These are phyloP conservation scores for Fusarium torulosum DNA, from an alignment of 2,329 filamentous ascomycete genomes.

Conservation along the genomic window DNA sequence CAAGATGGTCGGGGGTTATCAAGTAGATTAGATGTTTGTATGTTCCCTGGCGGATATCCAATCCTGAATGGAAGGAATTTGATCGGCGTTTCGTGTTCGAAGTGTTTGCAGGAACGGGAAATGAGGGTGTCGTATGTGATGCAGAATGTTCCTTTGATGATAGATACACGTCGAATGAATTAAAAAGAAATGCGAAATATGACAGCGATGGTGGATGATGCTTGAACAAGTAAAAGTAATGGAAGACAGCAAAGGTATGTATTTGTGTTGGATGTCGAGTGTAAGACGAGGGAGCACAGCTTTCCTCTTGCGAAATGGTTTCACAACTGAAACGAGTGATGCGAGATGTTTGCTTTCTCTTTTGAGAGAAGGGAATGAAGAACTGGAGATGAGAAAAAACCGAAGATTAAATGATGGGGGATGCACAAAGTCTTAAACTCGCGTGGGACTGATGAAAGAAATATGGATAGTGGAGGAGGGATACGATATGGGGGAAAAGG, in stretches of 20 bases:
- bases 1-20: slow-evolving; percentile 3
- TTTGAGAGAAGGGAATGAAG: slow-evolving; percentile 9
- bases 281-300: slow-evolving; percentile 45
- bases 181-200: background rate
- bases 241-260: slow-evolving; percentile 26
- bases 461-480: slow-evolving; percentile 3
- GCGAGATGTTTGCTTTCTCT: slow-evolving; percentile 39
- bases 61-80: slow-evolving; percentile 21
- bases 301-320: slow-evolving; percentile 38
- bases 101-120: slow-evolving; percentile 13
- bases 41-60: background rate
- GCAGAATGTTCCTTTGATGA: slow-evolving; percentile 2
- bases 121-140: slow-evolving; percentile 30
- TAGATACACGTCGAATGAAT: background rate
- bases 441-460: slow-evolving; percentile 8
- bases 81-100: slow-evolving; percentile 18
- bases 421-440: slow-evolving; percentile 28
- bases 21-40: slow-evolving; percentile 16
- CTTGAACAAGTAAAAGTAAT: background rate
- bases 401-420: slow-evolving; percentile 33
- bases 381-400: slow-evolving; percentile 5
- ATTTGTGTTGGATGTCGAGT: slow-evolving; percentile 9
- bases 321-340: slow-evolving; percentile 43
- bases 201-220: background rate
- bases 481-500: slow-evolving; percentile 21